phyloP scores from a whole-genome alignment of 2,329 filamentous ascomycete species.

The Colletotrichum australisinense region DNA sequence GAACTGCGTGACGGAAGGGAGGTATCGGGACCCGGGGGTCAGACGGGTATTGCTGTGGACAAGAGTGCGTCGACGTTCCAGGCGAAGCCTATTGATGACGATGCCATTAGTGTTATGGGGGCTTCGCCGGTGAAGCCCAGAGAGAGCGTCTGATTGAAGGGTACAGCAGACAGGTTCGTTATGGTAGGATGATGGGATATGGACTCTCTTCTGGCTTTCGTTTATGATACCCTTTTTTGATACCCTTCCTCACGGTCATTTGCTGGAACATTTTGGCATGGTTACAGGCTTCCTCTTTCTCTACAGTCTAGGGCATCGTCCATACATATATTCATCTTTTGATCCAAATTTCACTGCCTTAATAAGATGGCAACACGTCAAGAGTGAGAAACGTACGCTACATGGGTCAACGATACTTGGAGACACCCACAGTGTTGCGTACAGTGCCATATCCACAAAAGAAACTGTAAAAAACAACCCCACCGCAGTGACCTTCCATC shows the following conservation, averaged over 20 bases:
- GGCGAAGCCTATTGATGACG: slow-evolving; percentile 42
- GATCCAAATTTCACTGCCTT: too few relatives aligned
- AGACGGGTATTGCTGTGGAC: slow-evolving; percentile 40
- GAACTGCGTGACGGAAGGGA: slow-evolving; percentile 50
- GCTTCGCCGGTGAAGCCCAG: slow-evolving; percentile 50
- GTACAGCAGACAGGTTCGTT: not conserved
- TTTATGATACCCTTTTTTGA: slow-evolving; percentile 35
- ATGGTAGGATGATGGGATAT: not conserved
- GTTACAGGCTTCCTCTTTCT: not conserved
- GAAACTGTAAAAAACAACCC: not conserved
- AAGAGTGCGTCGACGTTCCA: slow-evolving; percentile 37
- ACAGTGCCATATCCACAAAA: too few relatives aligned
- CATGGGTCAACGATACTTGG: too few relatives aligned
- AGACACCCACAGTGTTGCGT: too few relatives aligned
- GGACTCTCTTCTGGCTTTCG: slow-evolving; percentile 15
- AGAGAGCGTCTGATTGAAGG: slow-evolving; percentile 49
- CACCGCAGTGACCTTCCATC: not conserved
- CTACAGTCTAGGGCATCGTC: not conserved
- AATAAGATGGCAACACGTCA: too few relatives aligned
- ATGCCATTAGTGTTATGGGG: slow-evolving; percentile 46
- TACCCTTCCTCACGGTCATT: slow-evolving; percentile 9
- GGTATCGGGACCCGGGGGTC: slow-evolving; percentile 7
- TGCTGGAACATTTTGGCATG: not conserved
- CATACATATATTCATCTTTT: not conserved
- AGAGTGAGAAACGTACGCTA: too few relatives aligned